Conservation (phyloP, 2,329 filamentous ascomycete species). For the Biscogniauxia marginata region DNA sequence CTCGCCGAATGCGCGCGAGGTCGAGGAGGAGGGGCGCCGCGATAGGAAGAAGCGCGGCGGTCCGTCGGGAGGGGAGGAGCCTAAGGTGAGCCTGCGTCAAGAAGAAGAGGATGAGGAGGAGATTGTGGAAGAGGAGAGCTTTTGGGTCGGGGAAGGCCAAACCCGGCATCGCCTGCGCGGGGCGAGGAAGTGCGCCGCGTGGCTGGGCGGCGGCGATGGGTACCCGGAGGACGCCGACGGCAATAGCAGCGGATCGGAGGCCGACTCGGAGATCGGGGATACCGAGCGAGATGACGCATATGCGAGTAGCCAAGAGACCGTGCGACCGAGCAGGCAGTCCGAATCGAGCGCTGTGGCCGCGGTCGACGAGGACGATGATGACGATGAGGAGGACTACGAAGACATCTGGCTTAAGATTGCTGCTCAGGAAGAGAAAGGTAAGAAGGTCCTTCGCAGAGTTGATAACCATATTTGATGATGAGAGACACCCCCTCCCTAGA, state of each 20-base stretch:
- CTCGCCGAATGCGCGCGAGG: background rate
- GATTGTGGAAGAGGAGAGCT: background rate
- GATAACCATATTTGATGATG: background rate
- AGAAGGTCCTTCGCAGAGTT: slow-evolving; percentile 1
- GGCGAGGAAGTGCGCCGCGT: no score
- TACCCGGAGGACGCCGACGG: no score
- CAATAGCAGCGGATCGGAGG: background rate
- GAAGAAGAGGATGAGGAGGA: background rate
- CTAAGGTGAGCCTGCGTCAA: background rate
- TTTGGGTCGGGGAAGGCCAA: no score
- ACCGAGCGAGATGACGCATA: no score
- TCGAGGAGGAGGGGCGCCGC: background rate
- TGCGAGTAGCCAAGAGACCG: background rate
- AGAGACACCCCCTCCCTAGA: background rate
- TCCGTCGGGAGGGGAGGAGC: background rate
- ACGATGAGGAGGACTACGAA: slow-evolving; percentile 1
- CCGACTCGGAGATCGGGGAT: background rate
- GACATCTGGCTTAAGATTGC: slow-evolving; percentile 24
- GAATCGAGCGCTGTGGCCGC: background rate
- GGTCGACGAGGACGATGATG: background rate
- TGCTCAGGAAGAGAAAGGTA: slow-evolving; percentile 8
- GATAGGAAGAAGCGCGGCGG: background rate
- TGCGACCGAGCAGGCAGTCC: background rate
- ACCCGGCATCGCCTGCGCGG: no score
- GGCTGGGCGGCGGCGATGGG: no score